Base-by-base conservation (phyloP, 371 early-diverging fungal species). In the Conidiobolus incongruus region DNA sequence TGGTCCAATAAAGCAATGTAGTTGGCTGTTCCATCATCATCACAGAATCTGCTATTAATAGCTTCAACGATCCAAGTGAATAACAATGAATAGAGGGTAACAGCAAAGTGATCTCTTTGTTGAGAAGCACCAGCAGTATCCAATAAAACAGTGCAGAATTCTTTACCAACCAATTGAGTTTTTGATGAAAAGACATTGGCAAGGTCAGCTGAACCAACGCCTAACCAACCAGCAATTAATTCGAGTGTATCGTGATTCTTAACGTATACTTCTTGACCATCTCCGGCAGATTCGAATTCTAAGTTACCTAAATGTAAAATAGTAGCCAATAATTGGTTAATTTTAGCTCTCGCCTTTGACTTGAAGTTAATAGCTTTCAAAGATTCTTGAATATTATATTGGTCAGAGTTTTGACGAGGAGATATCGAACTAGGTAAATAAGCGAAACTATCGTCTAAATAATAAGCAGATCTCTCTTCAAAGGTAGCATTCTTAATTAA, bases 141-240 rank as follows among this genome's bases (percentile, higher is more conserved):
- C 21, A 93, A 63, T 34, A 84, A 82, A 2, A 86, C 70, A 0
- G 90, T 85, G 47, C 81, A 87, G 22, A 88, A 58, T 46, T 90
- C 91, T 40, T 73, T 65, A 16, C 77, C 70, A 11, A 84, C 72
- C 49, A 75, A 50, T 46, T 56, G 58, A 12, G 71, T 64, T 52
- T 70, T 62, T 53, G 70, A 67, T 26, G 70, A 64, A 33, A 86
- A 54, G 2, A 74, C 65, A 2, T 40, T 61, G 42, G 81, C 78
- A 23, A 95, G 58, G 42, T 70, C 72, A 17, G 63, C 52, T 29
- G 83, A 58, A 1, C 68, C 57, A 0, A 94, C 76, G 41, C 86
- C 91, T 12, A 94, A 61, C 38, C 81, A 62, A 40, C 68, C 63
- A 61, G n/a, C n/a, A n/a, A n/a, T n/a, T n/a, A n/a, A n/a, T n/a